phyloP scores from a whole-genome alignment of 805 yeast genomes.

The Candida hungchunana region DNA sequence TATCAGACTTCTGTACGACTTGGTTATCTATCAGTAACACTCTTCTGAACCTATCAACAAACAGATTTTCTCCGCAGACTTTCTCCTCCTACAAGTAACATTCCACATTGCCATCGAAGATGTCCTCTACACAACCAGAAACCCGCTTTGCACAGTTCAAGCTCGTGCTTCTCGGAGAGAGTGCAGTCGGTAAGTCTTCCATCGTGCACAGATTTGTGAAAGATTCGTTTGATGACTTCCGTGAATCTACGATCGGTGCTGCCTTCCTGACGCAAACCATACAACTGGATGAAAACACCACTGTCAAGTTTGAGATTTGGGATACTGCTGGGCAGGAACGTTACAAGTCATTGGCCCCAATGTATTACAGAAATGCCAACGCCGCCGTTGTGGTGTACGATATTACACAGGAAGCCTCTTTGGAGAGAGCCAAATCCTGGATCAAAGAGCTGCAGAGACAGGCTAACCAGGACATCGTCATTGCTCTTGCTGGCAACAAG shows the following conservation, averaged over 20 bases:
- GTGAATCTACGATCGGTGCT: slow-evolving; percentile 83
- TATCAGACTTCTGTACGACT: too few relatives aligned
- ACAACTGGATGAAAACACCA: slow-evolving; percentile 46
- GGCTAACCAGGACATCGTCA: slow-evolving; percentile 57
- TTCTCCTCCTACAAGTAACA: too few relatives aligned
- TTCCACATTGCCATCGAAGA: slow-evolving; percentile 3
- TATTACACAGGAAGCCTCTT: slow-evolving; percentile 60
- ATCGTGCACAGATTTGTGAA: slow-evolving; percentile 68
- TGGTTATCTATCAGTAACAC: too few relatives aligned
- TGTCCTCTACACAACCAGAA: slow-evolving; percentile 12
- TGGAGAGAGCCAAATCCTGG: slow-evolving; percentile 71
- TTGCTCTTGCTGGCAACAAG: slow-evolving; percentile 77
- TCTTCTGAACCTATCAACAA: too few relatives aligned
- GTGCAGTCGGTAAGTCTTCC: slow-evolving; percentile 68
- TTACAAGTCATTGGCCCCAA: slow-evolving; percentile 72
- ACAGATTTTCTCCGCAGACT: too few relatives aligned
- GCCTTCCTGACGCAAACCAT: slow-evolving; percentile 74
- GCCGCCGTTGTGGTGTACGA: slow-evolving; percentile 79
- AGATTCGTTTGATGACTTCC: slow-evolving; percentile 65
- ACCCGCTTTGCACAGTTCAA: slow-evolving; percentile 49
- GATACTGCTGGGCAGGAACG: slow-evolving; percentile 87
- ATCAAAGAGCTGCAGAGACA: slow-evolving; percentile 69
- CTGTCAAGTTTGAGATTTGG: slow-evolving; percentile 77
- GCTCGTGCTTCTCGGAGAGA: slow-evolving; percentile 59
- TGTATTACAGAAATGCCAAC: slow-evolving; percentile 79